A percentile compares a stretch with the other conserved stretches of the same genome.
These are phyloP conservation scores for Micractinium sp. DNA, from an alignment of 139 green algal genomes.

Conservation along the genomic window DNA sequence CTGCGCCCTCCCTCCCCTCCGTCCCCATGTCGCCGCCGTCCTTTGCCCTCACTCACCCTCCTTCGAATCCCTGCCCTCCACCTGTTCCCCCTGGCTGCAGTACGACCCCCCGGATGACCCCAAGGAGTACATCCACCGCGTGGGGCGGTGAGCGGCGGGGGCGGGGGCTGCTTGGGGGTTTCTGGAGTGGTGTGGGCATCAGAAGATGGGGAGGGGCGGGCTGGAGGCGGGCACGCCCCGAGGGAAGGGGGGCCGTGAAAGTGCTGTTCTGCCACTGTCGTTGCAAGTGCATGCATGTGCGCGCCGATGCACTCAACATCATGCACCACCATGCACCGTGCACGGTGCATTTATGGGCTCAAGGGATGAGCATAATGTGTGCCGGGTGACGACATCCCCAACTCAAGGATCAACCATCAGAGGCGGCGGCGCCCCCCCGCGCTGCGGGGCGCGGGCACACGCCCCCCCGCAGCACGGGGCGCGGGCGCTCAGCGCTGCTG, in stretches of 20 bases:
- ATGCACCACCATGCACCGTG: not conserved
- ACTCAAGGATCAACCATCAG: conserved; percentile 26
- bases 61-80: not conserved
- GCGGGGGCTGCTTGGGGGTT: not conserved
- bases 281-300: not conserved
- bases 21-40: too few relatives aligned
- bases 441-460: not conserved
- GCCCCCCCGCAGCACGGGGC: not conserved
- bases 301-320: not conserved
- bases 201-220: not conserved
- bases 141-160: conserved; percentile 52
- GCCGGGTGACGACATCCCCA: not conserved
- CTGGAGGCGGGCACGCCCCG: too few relatives aligned
- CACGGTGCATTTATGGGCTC: not conserved
- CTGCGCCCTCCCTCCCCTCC: too few relatives aligned
- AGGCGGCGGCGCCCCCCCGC: not conserved
- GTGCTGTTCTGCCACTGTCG: not conserved
- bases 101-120: conserved; percentile 98
- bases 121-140: conserved; percentile 93
- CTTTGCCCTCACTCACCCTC: too few relatives aligned
- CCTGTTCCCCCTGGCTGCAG: conserved; percentile 16
- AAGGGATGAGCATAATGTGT: not conserved
- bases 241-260: too few relatives aligned
- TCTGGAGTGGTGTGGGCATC: not conserved
- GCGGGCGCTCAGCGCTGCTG: not conserved